phyloP scores from a whole-genome alignment of 306 rosid genomes.

The Trifolium subterraneum region DNA sequence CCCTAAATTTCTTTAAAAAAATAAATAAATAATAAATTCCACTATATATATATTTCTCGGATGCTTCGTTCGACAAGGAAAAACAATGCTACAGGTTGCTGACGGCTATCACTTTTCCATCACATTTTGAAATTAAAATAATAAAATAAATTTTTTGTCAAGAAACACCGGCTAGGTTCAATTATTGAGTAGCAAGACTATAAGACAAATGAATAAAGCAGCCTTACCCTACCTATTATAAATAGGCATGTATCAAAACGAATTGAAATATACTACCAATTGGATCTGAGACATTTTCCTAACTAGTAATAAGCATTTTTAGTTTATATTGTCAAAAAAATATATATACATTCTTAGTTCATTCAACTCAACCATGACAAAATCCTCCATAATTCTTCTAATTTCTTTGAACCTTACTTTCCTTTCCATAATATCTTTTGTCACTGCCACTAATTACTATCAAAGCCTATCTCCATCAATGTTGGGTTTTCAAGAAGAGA shows the following conservation, averaged over 20 bases:
- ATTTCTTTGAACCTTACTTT: conserved; percentile 10
- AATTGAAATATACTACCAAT: background rate
- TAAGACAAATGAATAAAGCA: background rate
- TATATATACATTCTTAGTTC: background rate
- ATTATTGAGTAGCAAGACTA: background rate
- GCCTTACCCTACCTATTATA: background rate
- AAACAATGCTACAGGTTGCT: background rate
- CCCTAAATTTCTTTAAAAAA: too few species aligned
- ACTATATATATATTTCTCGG: too few species aligned
- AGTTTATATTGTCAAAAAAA: background rate
- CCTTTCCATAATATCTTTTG: background rate
- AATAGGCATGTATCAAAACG: background rate
- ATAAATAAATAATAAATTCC: too few species aligned
- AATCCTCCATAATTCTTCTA: background rate
- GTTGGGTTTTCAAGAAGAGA: conserved; percentile 50
- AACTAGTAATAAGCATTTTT: background rate
- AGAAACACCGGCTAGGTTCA: background rate
- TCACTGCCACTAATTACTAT: conserved; percentile 30
- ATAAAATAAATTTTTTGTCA: too few species aligned
- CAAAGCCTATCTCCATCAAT: conserved; percentile 32
- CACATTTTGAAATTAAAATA: background rate
- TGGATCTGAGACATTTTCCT: background rate
- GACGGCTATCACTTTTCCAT: background rate
- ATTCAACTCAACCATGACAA: conserved; percentile 20
- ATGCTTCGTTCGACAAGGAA: too few species aligned